Evolutionary conservation across 768 basidiomycete species (phyloP), one percentile per base, ranked within the genome.

Genomic region (Asterophora lycoperdoides): DNA sequence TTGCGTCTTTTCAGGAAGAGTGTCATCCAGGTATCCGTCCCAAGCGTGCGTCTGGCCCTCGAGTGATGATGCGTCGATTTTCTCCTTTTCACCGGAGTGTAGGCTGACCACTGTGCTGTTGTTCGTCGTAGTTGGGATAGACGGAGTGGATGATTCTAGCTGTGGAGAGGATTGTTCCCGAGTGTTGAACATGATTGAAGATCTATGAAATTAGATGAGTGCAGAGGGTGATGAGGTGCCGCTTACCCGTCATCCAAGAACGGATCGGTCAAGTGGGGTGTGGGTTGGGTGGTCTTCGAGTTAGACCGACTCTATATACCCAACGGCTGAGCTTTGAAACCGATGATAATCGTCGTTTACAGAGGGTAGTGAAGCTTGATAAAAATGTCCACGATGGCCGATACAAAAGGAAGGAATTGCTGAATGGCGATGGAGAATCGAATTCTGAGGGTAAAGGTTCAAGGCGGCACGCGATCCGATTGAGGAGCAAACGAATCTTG

Each of bases 111-210:
- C 58, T 44, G 34, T 37, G 5, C 30, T 29, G 10, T 37, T 23
- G 18, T 46, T 39, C 11, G 20, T 20, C 23, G n/a, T 35, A 15
- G 30, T 28, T 9, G 14, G 6, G 14, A n/a, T 38, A 17, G 37
- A 51, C 19, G 36, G n/a, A 36, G 15, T 23, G 19, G 18, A 37
- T 11, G 35, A 28, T 26, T 10, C 13, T 29, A 14, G 35, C 18
- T 17, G 20, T 17, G 8, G 3, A 33, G 43, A 5, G 17, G 30
- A 19, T 15, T 33, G 9, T 18, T 48, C 34, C 14, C 49, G 42
- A 8, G 81, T 83, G 54, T 80, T 80, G 61, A 80, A 81, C 80
- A 83, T 83, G 51, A 72, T n/a, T n/a, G n/a, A 60, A 13, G 59
- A 63, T n/a, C 64, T 66, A 29, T 14, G 18, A 36, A 13, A 7